Evolutionary conservation across 805 yeast genomes (phyloP), one percentile per base, ranked within the genome.

Genomic region (Komagataella pseudopastoris): DNA sequence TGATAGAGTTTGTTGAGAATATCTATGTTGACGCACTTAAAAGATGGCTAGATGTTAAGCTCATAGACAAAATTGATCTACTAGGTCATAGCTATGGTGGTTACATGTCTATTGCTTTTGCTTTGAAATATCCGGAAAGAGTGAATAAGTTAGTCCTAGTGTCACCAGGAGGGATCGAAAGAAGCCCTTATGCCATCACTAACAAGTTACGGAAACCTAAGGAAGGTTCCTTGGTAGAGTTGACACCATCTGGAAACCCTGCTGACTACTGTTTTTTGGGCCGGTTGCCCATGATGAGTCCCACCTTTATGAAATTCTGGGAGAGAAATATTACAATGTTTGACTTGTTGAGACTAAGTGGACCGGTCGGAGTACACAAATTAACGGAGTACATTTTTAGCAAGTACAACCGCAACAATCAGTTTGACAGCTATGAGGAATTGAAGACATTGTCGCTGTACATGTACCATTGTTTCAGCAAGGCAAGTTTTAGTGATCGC

Each of bases 71-170:
- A 54, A 74, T 87, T 45, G 83, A 77, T 58, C 60, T 87, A 12
- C 66, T 86, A 18, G 91, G 88, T 0, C 95, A 87, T 63, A 85
- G 95, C 0, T 80, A 78, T 56, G 95, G 95, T 36, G 93, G 88
- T 0, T 82, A 84, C 58, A 68, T 88, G 67, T 76, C 87, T 0
- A 76, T 77, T 49, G 76, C 81, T 6, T 86, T 83, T 61, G 72
- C 85, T 1, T 60, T 80, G 46, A 76, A 70, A 54, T 73, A 82
- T 58, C 88, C 89, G 0, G 61, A 75, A 0, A 61, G 71, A 4
- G 70, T 87, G 6, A 65, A 72, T 14, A 75, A 76, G 53, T 64
- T 87, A 56, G 69, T 84, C 2, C 67, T 86, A 22, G 75, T 83
- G 3, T 81, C 88, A 10, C 95, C 95, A 0, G 85, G 84, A 0